Percentiles rank a stretch among this genome's conserved stretches.
These are phyloP conservation scores for Lichtheimia hyalospora DNA, from an alignment of 371 early-diverging fungal genomes.

Conservation along the genomic window DNA sequence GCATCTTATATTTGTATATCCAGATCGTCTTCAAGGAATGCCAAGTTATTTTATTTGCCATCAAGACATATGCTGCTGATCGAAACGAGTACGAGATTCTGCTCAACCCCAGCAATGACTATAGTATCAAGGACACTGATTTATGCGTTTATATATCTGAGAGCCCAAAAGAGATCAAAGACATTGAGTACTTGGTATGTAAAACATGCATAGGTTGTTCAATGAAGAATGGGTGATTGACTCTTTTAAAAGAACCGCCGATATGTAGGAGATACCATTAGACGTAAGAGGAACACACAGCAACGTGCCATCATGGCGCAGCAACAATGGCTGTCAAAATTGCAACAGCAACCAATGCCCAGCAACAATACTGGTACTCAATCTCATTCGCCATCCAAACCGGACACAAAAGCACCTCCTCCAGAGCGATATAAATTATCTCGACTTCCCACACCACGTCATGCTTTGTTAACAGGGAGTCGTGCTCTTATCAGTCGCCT, in stretches of 20 bases:
- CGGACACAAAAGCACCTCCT: neutral
- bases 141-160: slow-evolving; percentile 66
- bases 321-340: too few species aligned
- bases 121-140: slow-evolving; percentile 54
- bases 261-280: slow-evolving; percentile 18
- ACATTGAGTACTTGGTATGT: slow-evolving; percentile 42
- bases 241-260: slow-evolving; percentile 9
- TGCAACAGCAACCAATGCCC: neutral
- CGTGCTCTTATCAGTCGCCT: slow-evolving; percentile 26
- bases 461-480: slow-evolving; percentile 32
- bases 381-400: neutral
- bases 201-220: too few species aligned
- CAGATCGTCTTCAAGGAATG: slow-evolving; percentile 66
- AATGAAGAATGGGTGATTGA: neutral
- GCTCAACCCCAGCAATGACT: slow-evolving; percentile 69
- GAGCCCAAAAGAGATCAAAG: slow-evolving; percentile 52
- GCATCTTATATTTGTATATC: slow-evolving; percentile 1
- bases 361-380: neutral
- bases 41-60: slow-evolving; percentile 70
- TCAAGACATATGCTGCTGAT: slow-evolving; percentile 37
- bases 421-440: slow-evolving; percentile 13
- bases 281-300: neutral
- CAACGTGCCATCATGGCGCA: too few species aligned
- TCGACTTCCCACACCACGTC: slow-evolving; percentile 22
- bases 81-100: slow-evolving; percentile 45